phyloP scores from a whole-genome alignment of 2,329 filamentous ascomycete species.

The Akanthomyces lecanii region DNA sequence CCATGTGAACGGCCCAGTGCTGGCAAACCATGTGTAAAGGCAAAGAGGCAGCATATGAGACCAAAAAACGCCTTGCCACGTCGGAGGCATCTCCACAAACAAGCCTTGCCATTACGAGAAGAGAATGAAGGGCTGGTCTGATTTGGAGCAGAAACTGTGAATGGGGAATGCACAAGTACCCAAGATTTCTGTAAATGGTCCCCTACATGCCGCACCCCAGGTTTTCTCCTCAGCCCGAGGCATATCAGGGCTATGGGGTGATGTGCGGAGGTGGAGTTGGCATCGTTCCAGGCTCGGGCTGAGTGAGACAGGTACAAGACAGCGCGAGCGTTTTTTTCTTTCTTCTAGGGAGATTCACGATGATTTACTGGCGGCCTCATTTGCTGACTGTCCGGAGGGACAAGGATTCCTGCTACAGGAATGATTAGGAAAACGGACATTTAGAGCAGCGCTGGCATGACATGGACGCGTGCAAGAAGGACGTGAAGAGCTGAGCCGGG shows the following conservation, averaged over 20 bases:
- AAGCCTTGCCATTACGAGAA: not conserved
- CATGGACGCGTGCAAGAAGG: not conserved
- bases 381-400: not conserved
- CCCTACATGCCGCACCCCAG: not conserved
- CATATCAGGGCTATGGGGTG: not conserved
- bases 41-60: not conserved
- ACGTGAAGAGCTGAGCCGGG: not conserved
- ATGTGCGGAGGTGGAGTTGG: not conserved
- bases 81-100: not conserved
- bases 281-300: constrained; percentile 7
- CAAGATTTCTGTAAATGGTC: not conserved
- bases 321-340: not conserved
- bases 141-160: not conserved
- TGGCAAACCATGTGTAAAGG: not conserved
- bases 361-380: not conserved
- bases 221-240: not conserved
- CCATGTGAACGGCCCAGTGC: not conserved
- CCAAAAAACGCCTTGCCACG: not conserved
- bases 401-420: too few relatives aligned
- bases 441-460: not conserved
- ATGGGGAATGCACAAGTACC: constrained; percentile 4
- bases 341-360: not conserved
- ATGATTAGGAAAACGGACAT: too few relatives aligned
- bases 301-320: constrained; percentile 4
- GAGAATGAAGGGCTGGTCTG: not conserved